A percentile compares a stretch with the other conserved stretches of the same genome.
Evolutionary conservation across 2,329 filamentous ascomycete genomes (phyloP).

Genomic region (Paramyrothecium roridum): DNA sequence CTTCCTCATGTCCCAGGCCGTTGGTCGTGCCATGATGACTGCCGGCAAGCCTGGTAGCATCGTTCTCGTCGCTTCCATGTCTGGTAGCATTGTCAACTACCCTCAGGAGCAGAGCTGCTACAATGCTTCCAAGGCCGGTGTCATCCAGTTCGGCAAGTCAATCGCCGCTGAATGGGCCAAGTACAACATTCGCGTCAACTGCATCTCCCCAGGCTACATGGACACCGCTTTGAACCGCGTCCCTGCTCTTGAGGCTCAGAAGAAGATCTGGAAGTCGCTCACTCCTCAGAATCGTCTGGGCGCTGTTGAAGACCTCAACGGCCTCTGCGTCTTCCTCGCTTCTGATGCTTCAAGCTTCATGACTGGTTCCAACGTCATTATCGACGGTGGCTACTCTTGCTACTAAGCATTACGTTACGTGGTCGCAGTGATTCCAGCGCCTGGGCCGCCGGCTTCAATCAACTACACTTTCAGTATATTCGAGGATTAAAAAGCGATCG

Average conservation of each 20-base stretch:
- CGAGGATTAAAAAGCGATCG: not conserved
- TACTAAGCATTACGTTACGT: conserved; percentile 37
- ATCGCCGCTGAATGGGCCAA: conserved; percentile 83
- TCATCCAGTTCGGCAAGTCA: conserved; percentile 75
- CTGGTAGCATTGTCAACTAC: conserved; percentile 80
- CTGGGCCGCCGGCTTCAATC: not conserved
- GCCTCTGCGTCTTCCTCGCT: conserved; percentile 72
- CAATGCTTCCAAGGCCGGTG: conserved; percentile 80
- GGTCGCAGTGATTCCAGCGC: not conserved
- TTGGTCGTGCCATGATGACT: conserved; percentile 71
- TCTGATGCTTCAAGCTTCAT: conserved; percentile 72
- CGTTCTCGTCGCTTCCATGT: conserved; percentile 77
- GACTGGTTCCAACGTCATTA: conserved; percentile 72
- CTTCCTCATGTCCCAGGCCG: conserved; percentile 73
- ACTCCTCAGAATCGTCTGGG: conserved; percentile 74
- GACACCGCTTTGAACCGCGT: conserved; percentile 79
- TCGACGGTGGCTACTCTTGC: conserved; percentile 68
- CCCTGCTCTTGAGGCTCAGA: conserved; percentile 73
- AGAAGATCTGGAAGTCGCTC: conserved; percentile 74
- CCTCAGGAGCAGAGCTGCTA: conserved; percentile 81
- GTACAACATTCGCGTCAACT: conserved; percentile 78
- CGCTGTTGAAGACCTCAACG: conserved; percentile 72
- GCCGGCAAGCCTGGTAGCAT: conserved; percentile 69
- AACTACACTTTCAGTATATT: not conserved
- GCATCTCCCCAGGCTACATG: conserved; percentile 83